These are phyloP conservation scores for Phytopythium vexans DNA, from an alignment of 352 stramenopile genomes.

Conservation along the genomic window DNA sequence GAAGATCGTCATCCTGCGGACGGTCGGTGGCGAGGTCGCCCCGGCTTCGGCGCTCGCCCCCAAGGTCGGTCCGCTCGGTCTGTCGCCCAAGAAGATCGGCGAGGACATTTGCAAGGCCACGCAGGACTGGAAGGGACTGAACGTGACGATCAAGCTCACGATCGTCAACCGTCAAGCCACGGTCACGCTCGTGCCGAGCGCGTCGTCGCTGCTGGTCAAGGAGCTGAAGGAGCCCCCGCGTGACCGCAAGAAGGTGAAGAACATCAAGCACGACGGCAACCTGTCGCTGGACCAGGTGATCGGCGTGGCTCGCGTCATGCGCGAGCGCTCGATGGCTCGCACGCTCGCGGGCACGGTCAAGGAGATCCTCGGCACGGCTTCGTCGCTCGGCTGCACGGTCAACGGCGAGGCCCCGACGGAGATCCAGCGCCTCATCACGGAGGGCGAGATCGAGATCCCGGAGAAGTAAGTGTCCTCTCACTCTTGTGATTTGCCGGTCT, in stretches of 20 bases:
- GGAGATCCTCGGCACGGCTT: slow-evolving; percentile 99
- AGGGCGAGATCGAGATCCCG: slow-evolving; percentile 97
- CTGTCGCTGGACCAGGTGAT: slow-evolving; percentile 99
- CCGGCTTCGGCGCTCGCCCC: slow-evolving; percentile 97
- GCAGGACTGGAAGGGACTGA: slow-evolving; percentile 99
- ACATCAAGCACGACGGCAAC: slow-evolving; percentile 99
- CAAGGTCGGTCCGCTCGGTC: slow-evolving; percentile 99
- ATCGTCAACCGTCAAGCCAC: slow-evolving; percentile 99
- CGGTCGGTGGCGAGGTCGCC: slow-evolving; percentile 98
- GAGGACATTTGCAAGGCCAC: slow-evolving; percentile 99
- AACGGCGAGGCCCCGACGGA: slow-evolving; percentile 97
- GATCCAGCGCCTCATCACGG: slow-evolving; percentile 95
- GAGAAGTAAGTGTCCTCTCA: slow-evolving; percentile 86
- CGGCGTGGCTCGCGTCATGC: slow-evolving; percentile 97
- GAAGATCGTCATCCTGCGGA: slow-evolving; percentile 97
- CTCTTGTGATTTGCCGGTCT: slow-evolving; percentile 5
- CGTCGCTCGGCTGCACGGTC: slow-evolving; percentile 99
- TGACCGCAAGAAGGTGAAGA: slow-evolving; percentile 99
- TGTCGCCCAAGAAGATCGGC: slow-evolving; percentile 99
- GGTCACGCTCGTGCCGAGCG: slow-evolving; percentile 96
- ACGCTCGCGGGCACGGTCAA: slow-evolving; percentile 97
- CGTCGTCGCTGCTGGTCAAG: slow-evolving; percentile 99
- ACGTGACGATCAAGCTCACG: slow-evolving; percentile 99
- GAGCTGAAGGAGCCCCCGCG: slow-evolving; percentile 98
- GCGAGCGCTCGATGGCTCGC: slow-evolving; percentile 96